Evolutionary conservation across 2,329 filamentous ascomycete genomes (phyloP), one percentile per base, ranked within the genome.

Genomic region (Ophiostoma fasciatum): DNA sequence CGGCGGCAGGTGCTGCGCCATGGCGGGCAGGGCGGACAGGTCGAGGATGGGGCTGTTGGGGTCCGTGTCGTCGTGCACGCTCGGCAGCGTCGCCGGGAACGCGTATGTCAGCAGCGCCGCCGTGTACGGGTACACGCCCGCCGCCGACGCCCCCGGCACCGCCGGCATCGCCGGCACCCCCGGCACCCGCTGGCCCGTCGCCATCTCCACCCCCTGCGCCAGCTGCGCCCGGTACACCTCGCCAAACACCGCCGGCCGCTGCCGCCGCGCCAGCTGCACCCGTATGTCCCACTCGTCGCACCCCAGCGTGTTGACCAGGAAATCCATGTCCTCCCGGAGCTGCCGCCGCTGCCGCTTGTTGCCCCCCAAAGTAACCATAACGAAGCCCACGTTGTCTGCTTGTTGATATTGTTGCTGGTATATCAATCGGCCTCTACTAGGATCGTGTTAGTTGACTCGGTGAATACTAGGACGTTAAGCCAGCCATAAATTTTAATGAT

Each of bases 221-320:
- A 39, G 5, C 15, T 40, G 33, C 14, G 14, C 30, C 25, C 38
- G 35, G 33, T 36, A 36, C 13, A 33, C 15, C 9, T 38, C 18
- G 5, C 21, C 19, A 14, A 38, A 21, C 5, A 33, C 15, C 14
- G 35, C 11, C 11, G 37, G 40, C 1, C 40, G 40, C 28, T 42
- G 15, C 10, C 30, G 26, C 20, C 19, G 25, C 2, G 25, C 31
- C 21, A 37, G 34, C 31, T 40, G 38, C 9, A 13, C 22, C 15
- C 22, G 28, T 9, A 40, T 9, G 3, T n/a, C 7, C 1, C 13
- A 9, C 14, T 22, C n/a, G 13, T 34, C 20, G 22, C 31, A 31
- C 8, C 13, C 19, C 11, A 34, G 28, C 4, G 28, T 7, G 14
- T 18, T 15, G 2, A 37, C 3, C 15, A 38, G 20, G 26, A 33